Base-by-base conservation (phyloP, 257 asterid species). In the Solanum tarapatanum region DNA sequence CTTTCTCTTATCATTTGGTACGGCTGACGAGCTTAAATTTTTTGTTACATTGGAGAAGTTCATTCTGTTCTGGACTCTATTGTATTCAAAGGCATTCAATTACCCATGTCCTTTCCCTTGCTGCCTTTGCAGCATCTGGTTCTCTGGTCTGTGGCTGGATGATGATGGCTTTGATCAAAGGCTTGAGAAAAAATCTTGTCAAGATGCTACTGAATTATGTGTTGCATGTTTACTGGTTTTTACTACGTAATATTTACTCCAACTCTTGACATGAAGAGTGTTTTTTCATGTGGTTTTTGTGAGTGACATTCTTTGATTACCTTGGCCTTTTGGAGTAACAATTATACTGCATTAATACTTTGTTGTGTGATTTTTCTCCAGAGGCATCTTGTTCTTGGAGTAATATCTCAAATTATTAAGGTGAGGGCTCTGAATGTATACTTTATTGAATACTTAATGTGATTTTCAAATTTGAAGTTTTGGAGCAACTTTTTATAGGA, bases 311-410 rank as follows among this genome's bases (percentile, higher is more conserved):
- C 23, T 48, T 41, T 64, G 85, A 80, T 87, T 24, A 58, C 68
- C 37, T 85, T 68, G 33, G 36, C 83, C 30, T 39, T 86, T 62
- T 88, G 51, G 62, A 83, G 60, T 82, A 76, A 76, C 79, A 6
- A 21, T 6, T 73, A 84, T 10, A 82, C 83, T 16, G 37, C 58
- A 85, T 89, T 93, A 82, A 86, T 84, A 72, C 77, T 83, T 87
- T 86, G 60, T 24, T 88, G 24, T 83, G 87, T 87, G 73, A 84
- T 70, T 87, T 88, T 55, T 90, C 93, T 90, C 87, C 97, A 97
- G 99, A 95, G 98, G 89, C 99, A 96, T 90, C 98, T 96, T 91
- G 99, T 96, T 89, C 99, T 96, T 84, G 99, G 99, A 86, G 90
- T 96, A 87, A 95, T 96, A 91, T 96, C 98, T 68, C 99, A 96